Base-by-base conservation (phyloP, 768 basidiomycete species). In the Kwoniella bestiolae region DNA sequence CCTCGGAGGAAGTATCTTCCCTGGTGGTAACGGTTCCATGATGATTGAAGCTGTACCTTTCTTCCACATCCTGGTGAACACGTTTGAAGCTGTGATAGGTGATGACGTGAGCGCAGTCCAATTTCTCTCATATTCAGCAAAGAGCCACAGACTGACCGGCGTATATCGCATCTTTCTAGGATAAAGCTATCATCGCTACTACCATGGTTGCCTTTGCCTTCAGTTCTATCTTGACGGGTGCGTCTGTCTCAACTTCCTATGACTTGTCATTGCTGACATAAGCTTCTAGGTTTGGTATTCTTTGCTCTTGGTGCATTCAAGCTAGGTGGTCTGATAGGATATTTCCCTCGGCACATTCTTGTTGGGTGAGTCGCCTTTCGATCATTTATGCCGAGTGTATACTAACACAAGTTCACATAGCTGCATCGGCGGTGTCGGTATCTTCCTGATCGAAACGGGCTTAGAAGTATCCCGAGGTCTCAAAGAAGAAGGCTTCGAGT, bases 1-100 rank as follows among this genome's bases (percentile, higher is more conserved):
- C 1, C 80, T 89, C 8, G 94, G 93, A 4, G 95, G 91, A 3
- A 93, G 90, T 70, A 89, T 88, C 25, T 96, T 99, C 79, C 88
- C 88, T 0, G 79, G 79, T 5, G 79, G 79, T 0, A 82, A 81
- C 56, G 82, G 82, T 9, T 80, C 77, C 3, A 83, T 83, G 93
- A 96, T 97, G 93, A 97, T 99, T 67, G 95, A 98, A 82, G 92
- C 94, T 11, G 94, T 97, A 70, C 94, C 95, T 1, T 97, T 99
- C 82, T 96, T 94, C 76, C 95, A 97, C 79, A 90, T 96, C 65
- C 85, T 98, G 47, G 91, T 91, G 5, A 87, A 85, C 34, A 86
- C 85, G 32, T 94, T 97, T 49, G 87, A 89, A 2, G 73, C 81
- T 2, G 84, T 90, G 16, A 87, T 94, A 23, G 91, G 90, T 8